These are phyloP conservation scores for Amanita thiersii DNA, from an alignment of 768 basidiomycete species.

Conservation along the genomic window DNA sequence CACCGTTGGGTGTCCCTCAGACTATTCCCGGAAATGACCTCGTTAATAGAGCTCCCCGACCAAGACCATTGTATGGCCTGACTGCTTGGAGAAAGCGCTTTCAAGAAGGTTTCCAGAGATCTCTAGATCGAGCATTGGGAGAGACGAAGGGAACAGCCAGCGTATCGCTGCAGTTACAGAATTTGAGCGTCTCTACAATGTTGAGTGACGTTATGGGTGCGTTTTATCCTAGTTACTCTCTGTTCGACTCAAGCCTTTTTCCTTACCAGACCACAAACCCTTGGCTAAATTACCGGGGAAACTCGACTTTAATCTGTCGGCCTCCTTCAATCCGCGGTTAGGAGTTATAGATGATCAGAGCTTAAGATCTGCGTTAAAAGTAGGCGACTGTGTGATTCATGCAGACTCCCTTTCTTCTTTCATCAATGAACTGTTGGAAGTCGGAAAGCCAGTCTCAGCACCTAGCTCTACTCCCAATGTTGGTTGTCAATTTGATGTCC, in stretches of 20 bases:
- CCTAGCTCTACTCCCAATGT: slow-evolving; percentile 12
- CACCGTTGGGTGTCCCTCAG: slow-evolving; percentile 33
- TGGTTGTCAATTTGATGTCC: slow-evolving; percentile 13
- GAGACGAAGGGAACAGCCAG: slow-evolving; percentile 49
- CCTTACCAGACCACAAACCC: slow-evolving; percentile 5
- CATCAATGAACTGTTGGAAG: slow-evolving; percentile 1
- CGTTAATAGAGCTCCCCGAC: slow-evolving; percentile 14
- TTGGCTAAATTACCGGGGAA: slow-evolving; percentile 27
- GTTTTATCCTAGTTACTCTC: not conserved
- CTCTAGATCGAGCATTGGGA: slow-evolving; percentile 65
- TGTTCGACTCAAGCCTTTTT: not conserved
- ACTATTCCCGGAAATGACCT: slow-evolving; percentile 16
- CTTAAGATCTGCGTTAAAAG: slow-evolving; percentile 32
- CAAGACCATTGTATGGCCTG: slow-evolving; percentile 35
- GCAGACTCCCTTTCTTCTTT: slow-evolving; percentile 7
- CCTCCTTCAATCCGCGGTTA: slow-evolving; percentile 51
- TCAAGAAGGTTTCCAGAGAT: slow-evolving; percentile 49
- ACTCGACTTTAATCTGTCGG: slow-evolving; percentile 36
- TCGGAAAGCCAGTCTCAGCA: slow-evolving; percentile 7
- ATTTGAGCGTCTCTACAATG: slow-evolving; percentile 2
- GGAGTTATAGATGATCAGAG: slow-evolving; percentile 47
- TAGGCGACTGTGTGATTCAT: slow-evolving; percentile 29
- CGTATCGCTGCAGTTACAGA: slow-evolving; percentile 17
- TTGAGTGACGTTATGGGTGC: not conserved
- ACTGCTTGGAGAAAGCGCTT: slow-evolving; percentile 60